A percentile compares a stretch with the other conserved stretches of the same genome.
Evolutionary conservation across 805 yeast genomes (phyloP).

Genomic region (Pichia cabralensis): DNA sequence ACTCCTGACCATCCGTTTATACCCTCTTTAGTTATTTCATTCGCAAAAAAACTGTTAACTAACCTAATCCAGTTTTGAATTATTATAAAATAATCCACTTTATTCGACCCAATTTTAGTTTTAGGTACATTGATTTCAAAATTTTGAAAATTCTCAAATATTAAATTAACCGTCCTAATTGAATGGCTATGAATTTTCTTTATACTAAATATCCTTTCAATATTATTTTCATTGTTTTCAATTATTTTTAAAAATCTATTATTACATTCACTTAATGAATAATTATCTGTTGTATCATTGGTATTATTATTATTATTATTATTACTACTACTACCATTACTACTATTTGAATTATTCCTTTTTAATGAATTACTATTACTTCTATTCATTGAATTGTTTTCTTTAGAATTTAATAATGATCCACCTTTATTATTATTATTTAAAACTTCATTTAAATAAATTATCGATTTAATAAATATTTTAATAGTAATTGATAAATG

Average conservation of each 20-base stretch:
- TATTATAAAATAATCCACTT: constrained; percentile 7
- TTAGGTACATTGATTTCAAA: constrained; percentile 12
- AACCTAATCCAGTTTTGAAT: constrained; percentile 18
- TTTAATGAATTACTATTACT: background rate
- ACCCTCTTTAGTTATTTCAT: constrained; percentile 15
- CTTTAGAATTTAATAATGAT: background rate
- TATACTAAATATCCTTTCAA: constrained; percentile 11
- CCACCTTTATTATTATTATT: background rate
- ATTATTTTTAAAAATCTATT: constrained; percentile 16
- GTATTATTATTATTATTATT: background rate
- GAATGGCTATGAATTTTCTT: constrained; percentile 13
- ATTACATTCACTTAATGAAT: constrained; percentile 16
- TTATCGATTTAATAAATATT: constrained; percentile 15
- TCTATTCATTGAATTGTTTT: background rate
- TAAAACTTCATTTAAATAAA: constrained; percentile 15
- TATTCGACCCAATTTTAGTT: constrained; percentile 6
- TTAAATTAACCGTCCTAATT: no score
- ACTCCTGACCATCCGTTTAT: constrained; percentile 20
- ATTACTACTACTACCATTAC: constrained; percentile 3
- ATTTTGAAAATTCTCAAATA: constrained; percentile 5
- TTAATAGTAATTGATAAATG: constrained; percentile 15
- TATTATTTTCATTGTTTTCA: constrained; percentile 13
- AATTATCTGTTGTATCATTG: constrained; percentile 1
- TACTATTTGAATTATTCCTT: background rate
- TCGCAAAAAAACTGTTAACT: constrained; percentile 12